These are phyloP conservation scores for Pyrenochaeta sp. DNA, from an alignment of 2,329 filamentous ascomycete genomes.

Conservation along the genomic window DNA sequence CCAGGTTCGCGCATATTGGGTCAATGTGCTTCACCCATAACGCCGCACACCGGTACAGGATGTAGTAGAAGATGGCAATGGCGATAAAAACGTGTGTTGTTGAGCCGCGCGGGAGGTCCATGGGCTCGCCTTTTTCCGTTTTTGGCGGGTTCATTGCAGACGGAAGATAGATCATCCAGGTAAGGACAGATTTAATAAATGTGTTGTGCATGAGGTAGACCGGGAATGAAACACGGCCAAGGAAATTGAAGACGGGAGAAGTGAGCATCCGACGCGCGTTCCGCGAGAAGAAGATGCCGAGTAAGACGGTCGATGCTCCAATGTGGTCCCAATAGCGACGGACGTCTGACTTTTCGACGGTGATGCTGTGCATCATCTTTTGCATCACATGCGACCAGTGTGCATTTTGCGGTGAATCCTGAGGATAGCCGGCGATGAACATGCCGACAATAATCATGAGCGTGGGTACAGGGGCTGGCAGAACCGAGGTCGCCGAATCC, in stretches of 20 bases:
- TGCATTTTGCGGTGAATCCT: constrained; percentile 62
- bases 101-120: constrained; percentile 45
- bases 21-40: constrained; percentile 48
- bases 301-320: constrained; percentile 58
- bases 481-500: constrained; percentile 58
- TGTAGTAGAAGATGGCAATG: constrained; percentile 46
- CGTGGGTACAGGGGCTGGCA: constrained; percentile 60
- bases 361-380: constrained; percentile 55
- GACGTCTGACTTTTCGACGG: constrained; percentile 58
- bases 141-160: constrained; percentile 48
- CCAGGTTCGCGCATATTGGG: constrained; percentile 43
- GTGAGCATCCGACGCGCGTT: constrained; percentile 62
- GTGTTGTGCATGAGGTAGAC: constrained; percentile 71
- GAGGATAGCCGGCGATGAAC: constrained; percentile 68
- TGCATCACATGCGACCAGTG: constrained; percentile 63
- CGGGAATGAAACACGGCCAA: constrained; percentile 70
- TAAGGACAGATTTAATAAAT: constrained; percentile 66
- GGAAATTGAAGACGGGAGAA: constrained; percentile 65
- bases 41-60: constrained; percentile 43
- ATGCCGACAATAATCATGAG: constrained; percentile 63
- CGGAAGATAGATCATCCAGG: constrained; percentile 65
- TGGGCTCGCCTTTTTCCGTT: constrained; percentile 47
- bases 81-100: constrained; percentile 44
- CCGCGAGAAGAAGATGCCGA: constrained; percentile 64
- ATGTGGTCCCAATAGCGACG: constrained; percentile 61